Base-by-base conservation (phyloP, 768 basidiomycete genomes). In the Tulasnella sp. region DNA sequence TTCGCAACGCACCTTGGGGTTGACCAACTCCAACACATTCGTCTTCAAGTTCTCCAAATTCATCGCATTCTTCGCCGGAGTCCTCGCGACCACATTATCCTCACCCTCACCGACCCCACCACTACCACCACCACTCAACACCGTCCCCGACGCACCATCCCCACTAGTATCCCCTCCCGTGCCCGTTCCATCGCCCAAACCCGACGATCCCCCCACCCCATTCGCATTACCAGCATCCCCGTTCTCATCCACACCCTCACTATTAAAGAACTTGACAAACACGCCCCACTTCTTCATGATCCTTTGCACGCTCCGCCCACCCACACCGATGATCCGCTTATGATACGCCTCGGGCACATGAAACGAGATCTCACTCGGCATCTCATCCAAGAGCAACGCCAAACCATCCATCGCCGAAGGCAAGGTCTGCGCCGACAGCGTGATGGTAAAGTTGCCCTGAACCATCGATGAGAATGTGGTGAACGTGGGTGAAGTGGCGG, bases 241-340 rank as follows among this genome's bases (percentile, higher is more conserved):
- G n/a, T 21, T 23, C 27, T 21, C 47, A 70, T 97, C 93, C 67
- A 86, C 84, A 70, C 95, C 95, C 4, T 94, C 95, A 26, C 95
- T 95, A 70, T 97, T 98, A 23, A 90, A 91, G 68, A 98, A 99
- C 73, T 98, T 98, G 72, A 99, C 95, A 73, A 97, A 98, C 21
- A 97, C 95, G n/a, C 95, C 95, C 65, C 87, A 96, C 70, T 95
- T 92, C 77, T 97, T 97, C 95, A 99, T 99, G 73, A 99, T 98
- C 61, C 92, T 83, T 72, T 98, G 95, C 61, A 99, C 97, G 72
- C 92, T 98, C 68, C 93, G 85, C 27, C 95, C 95, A 32, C 92
- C 94, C 34, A 97, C 94, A 62, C 95, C 95, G 65, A 99, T 99
- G 70, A 99, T 99, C 62, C 96, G 88, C 72, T 97, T 98, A 76